These are phyloP conservation scores for Prunus campanulata DNA, from an alignment of 306 rosid genomes.

Conservation along the genomic window DNA sequence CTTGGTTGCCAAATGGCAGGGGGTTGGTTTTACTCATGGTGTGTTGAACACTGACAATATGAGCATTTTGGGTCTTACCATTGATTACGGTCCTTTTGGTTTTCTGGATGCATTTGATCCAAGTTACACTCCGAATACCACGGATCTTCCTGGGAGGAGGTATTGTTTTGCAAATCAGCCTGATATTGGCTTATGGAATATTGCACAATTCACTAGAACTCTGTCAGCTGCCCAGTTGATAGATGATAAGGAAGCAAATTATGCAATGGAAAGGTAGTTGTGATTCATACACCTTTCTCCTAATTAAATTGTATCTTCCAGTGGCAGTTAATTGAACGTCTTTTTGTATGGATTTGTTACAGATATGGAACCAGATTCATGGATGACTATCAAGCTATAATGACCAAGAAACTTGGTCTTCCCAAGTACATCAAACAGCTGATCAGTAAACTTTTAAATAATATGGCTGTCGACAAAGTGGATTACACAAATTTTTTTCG, in stretches of 20 bases:
- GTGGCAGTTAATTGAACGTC: constrained; percentile 18
- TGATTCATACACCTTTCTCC: constrained; percentile 10
- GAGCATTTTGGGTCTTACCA: constrained; percentile 97
- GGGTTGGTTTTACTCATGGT: constrained; percentile 98
- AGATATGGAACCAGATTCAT: constrained; percentile 92
- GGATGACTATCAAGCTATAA: constrained; percentile 93
- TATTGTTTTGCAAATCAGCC: constrained; percentile 99
- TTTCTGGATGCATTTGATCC: constrained; percentile 99
- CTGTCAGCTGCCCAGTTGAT: constrained; percentile 71
- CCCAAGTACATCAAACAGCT: constrained; percentile 87
- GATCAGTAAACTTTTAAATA: constrained; percentile 80
- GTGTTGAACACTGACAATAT: constrained; percentile 97
- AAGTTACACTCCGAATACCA: constrained; percentile 87
- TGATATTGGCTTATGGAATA: constrained; percentile 93
- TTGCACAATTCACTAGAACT: constrained; percentile 73
- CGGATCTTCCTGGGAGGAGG: constrained; percentile 98
- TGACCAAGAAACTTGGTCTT: constrained; percentile 95
- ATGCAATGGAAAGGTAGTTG: constrained; percentile 92
- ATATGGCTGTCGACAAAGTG: constrained; percentile 97
- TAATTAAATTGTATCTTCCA: neutral
- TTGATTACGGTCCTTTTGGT: constrained; percentile 98
- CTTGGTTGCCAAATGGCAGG: constrained; percentile 93
- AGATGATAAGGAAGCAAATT: constrained; percentile 85
- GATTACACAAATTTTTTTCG: constrained; percentile 97
- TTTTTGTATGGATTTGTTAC: constrained; percentile 25